A percentile compares a stretch with the other conserved stretches of the same genome.
These are phyloP conservation scores for Aspergillus steynii DNA, from an alignment of 495 filamentous ascomycete species.

Conservation along the genomic window DNA sequence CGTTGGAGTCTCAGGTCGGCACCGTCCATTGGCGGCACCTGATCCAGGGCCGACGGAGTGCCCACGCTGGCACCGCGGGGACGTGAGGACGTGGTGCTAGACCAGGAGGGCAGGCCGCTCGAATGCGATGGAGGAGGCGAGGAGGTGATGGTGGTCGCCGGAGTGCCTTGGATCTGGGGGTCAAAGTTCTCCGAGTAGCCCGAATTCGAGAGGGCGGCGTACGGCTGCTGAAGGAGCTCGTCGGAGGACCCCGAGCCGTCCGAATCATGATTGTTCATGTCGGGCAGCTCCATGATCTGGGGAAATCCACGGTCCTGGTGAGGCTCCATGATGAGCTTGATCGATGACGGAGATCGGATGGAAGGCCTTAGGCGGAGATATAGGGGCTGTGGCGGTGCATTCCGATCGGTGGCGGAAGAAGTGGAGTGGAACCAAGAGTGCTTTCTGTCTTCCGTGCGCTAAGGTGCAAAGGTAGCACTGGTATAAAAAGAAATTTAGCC, in stretches of 20 bases:
- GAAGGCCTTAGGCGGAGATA: conserved; percentile 17
- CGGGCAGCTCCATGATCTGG: conserved; percentile 56
- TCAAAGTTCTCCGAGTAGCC: conserved; percentile 42
- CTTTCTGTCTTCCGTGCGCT: too few species aligned
- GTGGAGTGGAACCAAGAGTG: background rate
- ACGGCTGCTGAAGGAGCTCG: conserved; percentile 48
- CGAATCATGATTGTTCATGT: conserved; percentile 58
- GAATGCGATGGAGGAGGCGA: conserved; percentile 43
- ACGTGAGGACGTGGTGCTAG: conserved; percentile 35
- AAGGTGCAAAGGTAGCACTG: too few species aligned
- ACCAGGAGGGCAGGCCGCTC: conserved; percentile 43
- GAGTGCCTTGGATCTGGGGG: conserved; percentile 32
- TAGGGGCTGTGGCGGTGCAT: conserved; percentile 26
- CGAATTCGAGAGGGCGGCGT: conserved; percentile 49
- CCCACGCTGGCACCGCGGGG: conserved; percentile 46
- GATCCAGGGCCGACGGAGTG: conserved; percentile 32
- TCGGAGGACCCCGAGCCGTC: conserved; percentile 65
- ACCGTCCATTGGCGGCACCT: conserved; percentile 26
- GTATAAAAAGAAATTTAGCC: too few species aligned
- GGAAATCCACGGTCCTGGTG: conserved; percentile 22
- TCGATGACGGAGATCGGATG: conserved; percentile 13
- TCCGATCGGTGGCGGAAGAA: conserved; percentile 6
- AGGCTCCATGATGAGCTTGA: conserved; percentile 23
- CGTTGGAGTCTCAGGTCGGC: conserved; percentile 48
- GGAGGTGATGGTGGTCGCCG: conserved; percentile 44